Conservation (phyloP, 108 stramenopile species). For the Nannochloropsis salina region DNA sequence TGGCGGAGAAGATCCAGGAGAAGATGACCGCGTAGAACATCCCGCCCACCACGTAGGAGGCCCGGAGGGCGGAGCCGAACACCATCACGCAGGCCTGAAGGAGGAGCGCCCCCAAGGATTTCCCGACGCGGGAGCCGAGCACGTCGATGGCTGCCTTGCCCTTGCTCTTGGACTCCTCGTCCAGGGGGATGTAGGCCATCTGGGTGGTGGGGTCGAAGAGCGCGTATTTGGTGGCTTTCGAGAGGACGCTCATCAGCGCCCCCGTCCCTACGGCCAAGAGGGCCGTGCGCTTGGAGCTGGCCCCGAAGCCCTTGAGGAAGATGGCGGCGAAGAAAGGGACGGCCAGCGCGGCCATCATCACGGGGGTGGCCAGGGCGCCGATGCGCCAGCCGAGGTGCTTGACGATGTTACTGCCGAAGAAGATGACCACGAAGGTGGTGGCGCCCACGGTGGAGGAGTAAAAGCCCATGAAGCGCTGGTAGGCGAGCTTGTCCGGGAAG, state of each 20-base stretch:
- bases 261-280: constrained; percentile 75
- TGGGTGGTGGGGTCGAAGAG: constrained; percentile 61
- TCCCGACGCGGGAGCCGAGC: constrained; percentile 83
- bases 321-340: constrained; percentile 82
- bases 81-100: constrained; percentile 83
- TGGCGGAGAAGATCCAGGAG: constrained; percentile 32
- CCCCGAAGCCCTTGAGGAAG: constrained; percentile 33
- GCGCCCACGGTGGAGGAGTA: constrained; percentile 74
- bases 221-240: constrained; percentile 77
- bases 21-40: constrained; percentile 36
- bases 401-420: constrained; percentile 81
- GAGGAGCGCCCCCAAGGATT: constrained; percentile 83
- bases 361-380: constrained; percentile 85
- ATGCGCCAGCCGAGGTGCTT: constrained; percentile 80
- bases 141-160: constrained; percentile 88
- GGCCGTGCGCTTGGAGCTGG: constrained; percentile 44
- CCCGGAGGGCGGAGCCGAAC: constrained; percentile 64
- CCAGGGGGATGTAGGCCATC: constrained; percentile 94
- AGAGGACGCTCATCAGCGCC: constrained; percentile 73
- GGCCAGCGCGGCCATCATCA: constrained; percentile 73
- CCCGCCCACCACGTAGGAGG: constrained; percentile 33
- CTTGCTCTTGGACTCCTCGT: constrained; percentile 88
- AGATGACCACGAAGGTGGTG: constrained; percentile 81
- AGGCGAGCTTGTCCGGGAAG: constrained; percentile 79
- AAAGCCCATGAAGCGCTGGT: constrained; percentile 89